Base-by-base conservation (phyloP, 1,284 basidiomycete genomes). In the Fomitopsis betulina region DNA sequence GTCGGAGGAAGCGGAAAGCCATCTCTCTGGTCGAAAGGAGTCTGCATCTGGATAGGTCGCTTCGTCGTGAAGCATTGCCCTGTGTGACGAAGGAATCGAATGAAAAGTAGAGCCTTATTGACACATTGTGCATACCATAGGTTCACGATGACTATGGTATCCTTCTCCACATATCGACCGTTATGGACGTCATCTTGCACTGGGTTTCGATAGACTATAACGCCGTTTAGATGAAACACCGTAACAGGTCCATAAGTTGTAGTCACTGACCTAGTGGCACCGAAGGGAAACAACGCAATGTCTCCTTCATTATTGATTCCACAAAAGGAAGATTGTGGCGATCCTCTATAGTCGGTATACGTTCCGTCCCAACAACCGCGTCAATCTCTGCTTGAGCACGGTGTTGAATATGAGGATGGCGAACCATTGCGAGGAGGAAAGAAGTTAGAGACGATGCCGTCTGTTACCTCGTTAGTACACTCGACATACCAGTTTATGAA, bases 351-450 rank as follows among this genome's bases (percentile, higher is more conserved):
- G 63, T 65, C 12, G 73, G 73, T 8, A 73, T 63, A 13, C 69
- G 63, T 6, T 69, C 67, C 4, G 53, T 50, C 27, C 71, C 70
- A 15, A 75, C 52, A 23, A 70, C 67, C 5, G 60, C 52, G 21
- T 72, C 71, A 33, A 75, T 66, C 59, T 74, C 72, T 5, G 63
- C 66, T 40, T 72, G 70, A 0, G 72, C 72, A 37, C 65, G 68
- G 35, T 53, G 54, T 57, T 74, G 72, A 1, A 70, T 61, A 8
- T 70, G 66, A 1, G 73, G 72, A 56, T 69, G 54, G 3, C 68
- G 62, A 15, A 65, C 60, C 70, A 75, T 73, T 15, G 69, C 69
- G 17, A 69, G 65, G 53, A 68, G 8, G 27, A 30, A 30, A n/a
- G n/a, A n/a, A n/a, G n/a, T n/a, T n/a, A n/a, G n/a, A n/a, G n/a